Evolutionary conservation across 768 basidiomycete species (phyloP), one percentile per base, ranked within the genome.

Genomic region (Flagelloscypha sp.): DNA sequence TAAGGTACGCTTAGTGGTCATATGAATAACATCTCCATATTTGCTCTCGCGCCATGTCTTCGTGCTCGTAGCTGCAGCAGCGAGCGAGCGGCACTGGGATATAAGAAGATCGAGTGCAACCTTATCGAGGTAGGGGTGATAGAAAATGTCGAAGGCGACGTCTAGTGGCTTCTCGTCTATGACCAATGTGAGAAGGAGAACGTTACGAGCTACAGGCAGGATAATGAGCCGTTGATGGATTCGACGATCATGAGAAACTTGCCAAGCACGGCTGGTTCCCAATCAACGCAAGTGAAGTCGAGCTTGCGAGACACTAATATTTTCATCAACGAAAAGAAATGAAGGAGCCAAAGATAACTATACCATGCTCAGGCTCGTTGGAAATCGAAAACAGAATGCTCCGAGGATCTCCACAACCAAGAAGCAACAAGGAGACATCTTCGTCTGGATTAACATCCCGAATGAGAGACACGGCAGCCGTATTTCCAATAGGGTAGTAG

Each of bases 121-220:
- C 17, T 64, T 42, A 49, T 72, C 63, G 10, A 75, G 41, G 38
- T 58, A 66, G 27, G 72, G 49, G 42, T 74, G 66, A 40, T 62
- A 72, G 50, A 69, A 75, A 3, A 70, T 59, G 35, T 65, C n/a
- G n/a, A n/a, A n/a, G 3, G 30, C 30, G 4, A 40, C 45, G 15
- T 35, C 27, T 2, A 41, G 11, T 1, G 45, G 16, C 2, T 53
- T 39, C 2, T 49, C 46, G 33, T 74, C 69, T 3, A 44, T 36
- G 6, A 72, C 43, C 38, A 74, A 42, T 1, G 68, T 65, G 29
- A 68, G 50, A 4, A 76, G 55, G 6, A 76, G 37, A 18, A 65
- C 49, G 36, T 74, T 72, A 7, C 73, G 61, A 9, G 73, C 73
- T 76, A 32, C 30, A 18, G 9, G 30, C 8, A 16, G 19, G 8